Evolutionary conservation across 768 basidiomycete genomes (phyloP).

Genomic region (Lentinula sp.): DNA sequence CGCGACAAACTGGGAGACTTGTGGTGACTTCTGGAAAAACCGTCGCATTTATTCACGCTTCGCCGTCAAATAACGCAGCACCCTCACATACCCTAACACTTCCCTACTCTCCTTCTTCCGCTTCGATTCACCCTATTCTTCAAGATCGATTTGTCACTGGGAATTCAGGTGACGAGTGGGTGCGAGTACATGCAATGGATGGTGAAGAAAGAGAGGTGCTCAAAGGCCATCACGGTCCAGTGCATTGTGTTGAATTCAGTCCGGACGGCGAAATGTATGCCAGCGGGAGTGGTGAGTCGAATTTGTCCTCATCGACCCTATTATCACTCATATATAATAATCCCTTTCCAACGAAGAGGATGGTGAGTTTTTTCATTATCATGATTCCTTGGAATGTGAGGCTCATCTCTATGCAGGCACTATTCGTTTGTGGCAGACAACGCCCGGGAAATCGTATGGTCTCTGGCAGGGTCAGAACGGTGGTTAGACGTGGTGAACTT

Average conservation of each 20-base stretch:
- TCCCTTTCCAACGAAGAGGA: slow-evolving; percentile 49
- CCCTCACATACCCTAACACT: slow-evolving; percentile 74
- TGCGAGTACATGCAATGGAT: slow-evolving; percentile 84
- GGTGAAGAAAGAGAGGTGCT: slow-evolving; percentile 88
- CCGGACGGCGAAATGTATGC: slow-evolving; percentile 98
- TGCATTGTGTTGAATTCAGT: slow-evolving; percentile 89
- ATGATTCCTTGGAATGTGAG: background rate
- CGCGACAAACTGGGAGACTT: slow-evolving; percentile 70
- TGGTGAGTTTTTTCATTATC: slow-evolving; percentile 36
- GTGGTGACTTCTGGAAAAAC: slow-evolving; percentile 90
- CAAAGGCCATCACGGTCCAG: slow-evolving; percentile 97
- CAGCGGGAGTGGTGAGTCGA: slow-evolving; percentile 85
- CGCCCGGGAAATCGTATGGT: slow-evolving; percentile 87
- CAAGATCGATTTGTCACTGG: slow-evolving; percentile 93
- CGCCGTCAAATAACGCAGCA: slow-evolving; percentile 51
- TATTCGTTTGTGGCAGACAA: slow-evolving; percentile 97
- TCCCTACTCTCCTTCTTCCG: slow-evolving; percentile 85
- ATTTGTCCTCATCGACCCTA: slow-evolving; percentile 8
- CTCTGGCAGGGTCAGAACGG: slow-evolving; percentile 73
- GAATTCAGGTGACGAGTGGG: slow-evolving; percentile 90
- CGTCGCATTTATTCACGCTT: slow-evolving; percentile 83
- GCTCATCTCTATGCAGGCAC: slow-evolving; percentile 51
- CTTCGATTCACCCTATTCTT: slow-evolving; percentile 86
- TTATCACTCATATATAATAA: slow-evolving; percentile 7
- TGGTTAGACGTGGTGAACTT: slow-evolving; percentile 18